Conservation (phyloP, 768 basidiomycete species). For the Suillus fuscotomentosus region DNA sequence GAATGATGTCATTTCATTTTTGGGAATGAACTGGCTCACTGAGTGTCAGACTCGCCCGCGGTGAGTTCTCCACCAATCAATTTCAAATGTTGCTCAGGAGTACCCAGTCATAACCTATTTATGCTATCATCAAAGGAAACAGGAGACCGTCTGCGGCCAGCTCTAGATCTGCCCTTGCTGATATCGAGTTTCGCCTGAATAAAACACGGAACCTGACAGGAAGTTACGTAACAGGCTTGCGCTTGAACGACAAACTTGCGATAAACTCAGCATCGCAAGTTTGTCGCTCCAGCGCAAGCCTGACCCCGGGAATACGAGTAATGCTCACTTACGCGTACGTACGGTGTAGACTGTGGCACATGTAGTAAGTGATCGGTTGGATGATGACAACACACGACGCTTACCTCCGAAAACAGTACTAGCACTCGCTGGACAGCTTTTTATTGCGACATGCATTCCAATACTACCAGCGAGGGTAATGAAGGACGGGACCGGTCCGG, state of each 20-base stretch:
- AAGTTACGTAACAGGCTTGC: not conserved
- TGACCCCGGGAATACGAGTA: not conserved
- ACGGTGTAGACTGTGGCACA: not conserved
- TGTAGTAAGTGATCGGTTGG: not conserved
- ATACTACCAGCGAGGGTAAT: not conserved
- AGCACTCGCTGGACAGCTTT: not conserved
- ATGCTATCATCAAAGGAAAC: not conserved
- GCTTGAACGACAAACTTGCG: not conserved
- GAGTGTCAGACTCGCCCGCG: not conserved
- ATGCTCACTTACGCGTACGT: no score
- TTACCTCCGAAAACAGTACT: not conserved
- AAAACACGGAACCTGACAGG: not conserved
- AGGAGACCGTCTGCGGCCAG: not conserved
- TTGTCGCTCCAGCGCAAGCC: not conserved
- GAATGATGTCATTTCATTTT: not conserved
- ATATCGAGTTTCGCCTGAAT: not conserved
- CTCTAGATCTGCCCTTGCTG: no score
- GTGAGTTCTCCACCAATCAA: not conserved
- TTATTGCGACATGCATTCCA: not conserved
- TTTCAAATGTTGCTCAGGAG: not conserved
- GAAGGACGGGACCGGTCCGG: not conserved
- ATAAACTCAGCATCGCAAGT: not conserved
- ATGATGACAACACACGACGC: not conserved
- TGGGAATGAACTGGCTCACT: not conserved
- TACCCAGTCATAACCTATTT: no score